These are phyloP conservation scores for Ceratobasidium sp. DNA, from an alignment of 1,284 basidiomycete species.

Conservation along the genomic window DNA sequence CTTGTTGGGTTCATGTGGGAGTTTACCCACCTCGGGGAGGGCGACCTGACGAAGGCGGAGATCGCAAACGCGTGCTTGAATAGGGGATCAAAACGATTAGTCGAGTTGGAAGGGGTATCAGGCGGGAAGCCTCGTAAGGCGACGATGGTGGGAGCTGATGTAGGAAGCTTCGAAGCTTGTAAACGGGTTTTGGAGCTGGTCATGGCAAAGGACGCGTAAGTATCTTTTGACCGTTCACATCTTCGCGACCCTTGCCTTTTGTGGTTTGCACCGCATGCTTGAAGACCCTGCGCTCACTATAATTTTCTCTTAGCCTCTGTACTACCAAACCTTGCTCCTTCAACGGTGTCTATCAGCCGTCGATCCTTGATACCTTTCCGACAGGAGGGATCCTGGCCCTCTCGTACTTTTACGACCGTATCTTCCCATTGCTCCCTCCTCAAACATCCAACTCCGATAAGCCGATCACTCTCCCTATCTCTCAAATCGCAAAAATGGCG, in stretches of 20 bases:
- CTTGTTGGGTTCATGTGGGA: conserved; percentile 88
- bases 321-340: conserved; percentile 94
- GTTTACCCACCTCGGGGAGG: conserved; percentile 53
- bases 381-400: conserved; percentile 82
- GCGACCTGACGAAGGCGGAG: conserved; percentile 49
- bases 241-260: not conserved
- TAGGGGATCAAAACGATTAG: conserved; percentile 68
- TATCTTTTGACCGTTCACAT: conserved; percentile 48
- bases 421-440: conserved; percentile 76
- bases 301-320: conserved; percentile 69
- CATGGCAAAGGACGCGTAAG: conserved; percentile 94
- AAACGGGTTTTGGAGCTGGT: conserved; percentile 87
- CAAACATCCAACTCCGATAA: conserved; percentile 44
- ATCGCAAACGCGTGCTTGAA: conserved; percentile 87
- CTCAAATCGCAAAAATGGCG: conserved; percentile 73
- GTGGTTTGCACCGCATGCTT: not conserved
- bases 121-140: conserved; percentile 64
- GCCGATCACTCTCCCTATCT: conserved; percentile 62
- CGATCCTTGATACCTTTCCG: conserved; percentile 89
- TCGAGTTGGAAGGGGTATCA: conserved; percentile 69
- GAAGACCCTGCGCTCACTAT: conserved; percentile 32
- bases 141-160: conserved; percentile 81
- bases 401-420: conserved; percentile 97
- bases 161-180: conserved; percentile 89
- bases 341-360: conserved; percentile 96